Evolutionary conservation across 2,329 filamentous ascomycete genomes (phyloP).

Genomic region (Biscogniauxia marginata): DNA sequence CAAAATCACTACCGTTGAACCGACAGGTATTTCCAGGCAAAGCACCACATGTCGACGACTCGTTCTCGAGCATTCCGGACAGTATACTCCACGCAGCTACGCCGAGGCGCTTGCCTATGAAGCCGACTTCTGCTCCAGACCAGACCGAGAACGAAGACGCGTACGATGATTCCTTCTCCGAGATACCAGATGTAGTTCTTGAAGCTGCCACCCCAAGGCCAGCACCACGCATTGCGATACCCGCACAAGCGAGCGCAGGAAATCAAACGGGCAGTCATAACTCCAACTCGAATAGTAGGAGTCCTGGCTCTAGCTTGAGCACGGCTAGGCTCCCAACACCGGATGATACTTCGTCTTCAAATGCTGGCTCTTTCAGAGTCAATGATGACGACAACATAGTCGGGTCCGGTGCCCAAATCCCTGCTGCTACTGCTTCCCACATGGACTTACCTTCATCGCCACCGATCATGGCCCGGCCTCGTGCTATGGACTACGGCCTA

Average conservation of each 20-base stretch:
- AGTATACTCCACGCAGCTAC: slow-evolving; percentile 33
- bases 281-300: slow-evolving; percentile 28
- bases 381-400: slow-evolving; percentile 22
- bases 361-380: slow-evolving; percentile 34
- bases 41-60: slow-evolving; percentile 32
- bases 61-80: slow-evolving; percentile 37
- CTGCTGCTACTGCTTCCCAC: slow-evolving; percentile 15
- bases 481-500: slow-evolving; percentile 23
- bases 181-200: slow-evolving; percentile 52
- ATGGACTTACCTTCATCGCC: slow-evolving; percentile 36
- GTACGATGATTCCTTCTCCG: slow-evolving; percentile 58
- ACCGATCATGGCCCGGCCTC: slow-evolving; percentile 27
- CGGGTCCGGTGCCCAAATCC: slow-evolving; percentile 8
- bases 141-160: slow-evolving; percentile 33
- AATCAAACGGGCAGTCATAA: slow-evolving; percentile 5
- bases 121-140: slow-evolving; percentile 10
- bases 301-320: slow-evolving; percentile 36
- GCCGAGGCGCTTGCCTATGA: slow-evolving; percentile 27
- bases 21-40: slow-evolving; percentile 35
- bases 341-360: slow-evolving; percentile 44
- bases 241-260: slow-evolving; percentile 11
- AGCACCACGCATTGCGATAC: slow-evolving; percentile 15
- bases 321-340: slow-evolving; percentile 51
- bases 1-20: slow-evolving; percentile 33
- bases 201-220: slow-evolving; percentile 47